Evolutionary conservation across 169 alveolate genomes (phyloP).

Genomic region (Condylostoma magnum): DNA sequence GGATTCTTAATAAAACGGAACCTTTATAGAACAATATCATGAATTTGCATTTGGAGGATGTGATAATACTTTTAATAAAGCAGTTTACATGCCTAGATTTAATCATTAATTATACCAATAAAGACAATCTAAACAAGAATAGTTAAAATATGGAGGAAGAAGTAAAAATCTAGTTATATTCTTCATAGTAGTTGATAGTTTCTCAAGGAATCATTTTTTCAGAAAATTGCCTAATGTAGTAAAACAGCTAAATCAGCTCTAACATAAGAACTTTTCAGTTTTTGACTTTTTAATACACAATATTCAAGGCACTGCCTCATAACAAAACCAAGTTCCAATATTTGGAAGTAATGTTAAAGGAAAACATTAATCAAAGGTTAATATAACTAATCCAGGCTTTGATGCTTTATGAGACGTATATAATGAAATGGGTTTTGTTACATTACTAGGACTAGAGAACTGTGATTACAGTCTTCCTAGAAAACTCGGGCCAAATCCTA

Average conservation of each 20-base stretch:
- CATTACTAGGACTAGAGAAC: slow-evolving; percentile 9
- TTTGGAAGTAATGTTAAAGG: too few species aligned
- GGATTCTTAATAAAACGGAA: not conserved
- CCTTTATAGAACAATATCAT: not conserved
- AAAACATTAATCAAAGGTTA: too few species aligned
- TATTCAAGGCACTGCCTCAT: not conserved
- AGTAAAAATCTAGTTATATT: not conserved
- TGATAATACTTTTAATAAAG: not conserved
- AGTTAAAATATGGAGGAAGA: not conserved
- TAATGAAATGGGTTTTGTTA: slow-evolving; percentile 8
- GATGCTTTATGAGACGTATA: not conserved
- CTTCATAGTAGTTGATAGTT: not conserved
- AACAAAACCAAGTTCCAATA: not conserved
- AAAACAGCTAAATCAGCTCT: not conserved
- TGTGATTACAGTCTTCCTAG: not conserved
- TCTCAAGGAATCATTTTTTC: slow-evolving; percentile 17
- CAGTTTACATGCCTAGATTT: too few species aligned
- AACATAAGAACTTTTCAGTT: not conserved
- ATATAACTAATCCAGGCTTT: too few species aligned
- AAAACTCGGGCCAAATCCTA: not conserved
- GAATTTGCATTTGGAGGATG: slow-evolving; percentile 15
- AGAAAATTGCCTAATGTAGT: slow-evolving; percentile 19
- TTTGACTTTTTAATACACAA: slow-evolving; percentile 17
- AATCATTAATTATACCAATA: not conserved
- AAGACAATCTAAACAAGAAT: not conserved